Base-by-base conservation (phyloP, 164 flowering plant genomes). In the Malania oleifera region DNA sequence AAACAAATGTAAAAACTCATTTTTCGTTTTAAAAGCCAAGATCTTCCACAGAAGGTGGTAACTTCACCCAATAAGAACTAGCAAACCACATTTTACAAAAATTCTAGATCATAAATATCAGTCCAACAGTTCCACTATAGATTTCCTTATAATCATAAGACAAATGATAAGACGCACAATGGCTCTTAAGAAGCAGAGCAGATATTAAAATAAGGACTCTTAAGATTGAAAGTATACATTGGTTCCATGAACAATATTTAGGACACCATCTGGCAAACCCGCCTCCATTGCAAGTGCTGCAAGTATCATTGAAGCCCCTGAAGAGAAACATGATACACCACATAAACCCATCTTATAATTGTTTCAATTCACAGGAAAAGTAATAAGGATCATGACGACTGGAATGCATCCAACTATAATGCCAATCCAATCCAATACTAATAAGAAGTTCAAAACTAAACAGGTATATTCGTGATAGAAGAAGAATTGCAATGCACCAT, bases 261-360 rank as follows among this genome's bases (percentile, higher is more conserved):
- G 56, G 35, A 75, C 79, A 62, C 79, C 79, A 53, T 75, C 58
- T 7, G 75, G 79, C 46, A 75, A 66, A 55, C 79, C 79, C 59
- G 79, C 75, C 59, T 75, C 79, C 38, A 37, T 65, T 50, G 75
- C 71, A 44, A 75, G 45, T 41, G 55, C 75, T 31, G 75, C 79
- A 38, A 75, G 70, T 5, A 75, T 54, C 67, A 71, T 62, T 7
- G 75, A 61, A 37, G 72, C 67, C 46, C 73, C 75, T 75, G 59
- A 40, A 26, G 12, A 45, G 25, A 40, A 15, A 24, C 18, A 53
- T 23, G 15, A 57, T 18, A 46, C 24, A 45, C 27, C 22, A 8
- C 17, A 12, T 38, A 5, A 18, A 48, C 29, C n/a, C 8, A 52
- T 25, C 15, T 20, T 31, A n/a, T 24, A 27, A 0, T 25, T 47